These are phyloP conservation scores for Lactarius psammicola DNA, from an alignment of 768 basidiomycete genomes.

Conservation along the genomic window DNA sequence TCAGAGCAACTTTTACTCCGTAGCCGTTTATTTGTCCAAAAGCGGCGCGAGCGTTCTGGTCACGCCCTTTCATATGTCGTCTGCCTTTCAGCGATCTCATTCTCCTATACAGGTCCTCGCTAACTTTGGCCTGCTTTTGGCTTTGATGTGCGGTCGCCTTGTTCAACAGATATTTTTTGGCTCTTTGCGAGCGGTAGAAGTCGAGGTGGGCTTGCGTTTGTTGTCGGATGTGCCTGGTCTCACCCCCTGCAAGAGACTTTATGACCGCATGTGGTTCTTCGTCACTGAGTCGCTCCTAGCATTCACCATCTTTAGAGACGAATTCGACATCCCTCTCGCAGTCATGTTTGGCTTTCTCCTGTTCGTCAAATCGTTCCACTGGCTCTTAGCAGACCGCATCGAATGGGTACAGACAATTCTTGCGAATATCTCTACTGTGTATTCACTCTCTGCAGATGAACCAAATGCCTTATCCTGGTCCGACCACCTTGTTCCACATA, in stretches of 20 bases:
- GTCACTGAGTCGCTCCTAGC: slow-evolving; percentile 95
- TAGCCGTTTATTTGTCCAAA: slow-evolving; percentile 88
- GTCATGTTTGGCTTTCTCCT: slow-evolving; percentile 93
- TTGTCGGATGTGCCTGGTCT: not conserved
- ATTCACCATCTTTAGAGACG: slow-evolving; percentile 95
- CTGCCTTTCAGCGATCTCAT: slow-evolving; percentile 1
- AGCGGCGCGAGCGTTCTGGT: slow-evolving; percentile 93
- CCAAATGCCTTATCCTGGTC: slow-evolving; percentile 86
- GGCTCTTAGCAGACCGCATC: slow-evolving; percentile 92
- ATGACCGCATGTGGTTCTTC: slow-evolving; percentile 97
- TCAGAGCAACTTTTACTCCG: slow-evolving; percentile 91
- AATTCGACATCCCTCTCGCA: slow-evolving; percentile 89
- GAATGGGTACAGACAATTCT: slow-evolving; percentile 73
- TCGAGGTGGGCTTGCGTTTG: slow-evolving; percentile 63
- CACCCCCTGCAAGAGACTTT: slow-evolving; percentile 69
- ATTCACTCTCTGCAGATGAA: slow-evolving; percentile 72
- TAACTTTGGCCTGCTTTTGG: slow-evolving; percentile 82
- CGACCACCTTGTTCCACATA: slow-evolving; percentile 78
- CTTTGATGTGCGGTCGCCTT: slow-evolving; percentile 70
- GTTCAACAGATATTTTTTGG: slow-evolving; percentile 93
- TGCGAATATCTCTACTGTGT: not conserved
- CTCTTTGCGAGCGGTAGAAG: slow-evolving; percentile 76
- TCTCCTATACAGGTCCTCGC: slow-evolving; percentile 64
- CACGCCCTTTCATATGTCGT: slow-evolving; percentile 30
- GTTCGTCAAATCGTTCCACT: slow-evolving; percentile 97